Conservation (phyloP, 2,329 filamentous ascomycete species). For the Xylariaceae sp. region DNA sequence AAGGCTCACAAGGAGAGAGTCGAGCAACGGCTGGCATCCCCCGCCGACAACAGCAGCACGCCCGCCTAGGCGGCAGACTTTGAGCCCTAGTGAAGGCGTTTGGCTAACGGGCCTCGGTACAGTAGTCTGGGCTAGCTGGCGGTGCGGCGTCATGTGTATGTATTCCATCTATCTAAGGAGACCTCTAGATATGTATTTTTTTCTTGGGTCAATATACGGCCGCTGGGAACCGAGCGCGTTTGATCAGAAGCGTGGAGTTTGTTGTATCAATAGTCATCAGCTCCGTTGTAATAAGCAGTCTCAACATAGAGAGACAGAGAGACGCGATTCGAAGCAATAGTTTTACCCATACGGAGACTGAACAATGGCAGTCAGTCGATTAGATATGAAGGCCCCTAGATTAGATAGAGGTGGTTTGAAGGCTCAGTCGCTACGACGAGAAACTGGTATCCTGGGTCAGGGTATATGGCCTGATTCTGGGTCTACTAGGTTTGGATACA, state of each 20-base stretch:
- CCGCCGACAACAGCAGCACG: not conserved
- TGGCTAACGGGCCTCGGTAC: too few species aligned
- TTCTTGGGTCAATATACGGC: not conserved
- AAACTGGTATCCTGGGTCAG: too few species aligned
- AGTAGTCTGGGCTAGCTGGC: not conserved
- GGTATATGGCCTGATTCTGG: too few species aligned
- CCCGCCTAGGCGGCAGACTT: not conserved
- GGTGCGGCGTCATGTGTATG: not conserved
- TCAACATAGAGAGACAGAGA: slow-evolving; percentile 4
- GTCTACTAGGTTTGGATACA: too few species aligned
- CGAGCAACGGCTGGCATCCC: slow-evolving; percentile 39
- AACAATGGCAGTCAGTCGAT: too few species aligned
- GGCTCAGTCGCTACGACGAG: too few species aligned
- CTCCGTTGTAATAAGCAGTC: slow-evolving; percentile 14
- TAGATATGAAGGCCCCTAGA: too few species aligned
- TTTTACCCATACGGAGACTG: not conserved
- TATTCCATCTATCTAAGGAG: not conserved
- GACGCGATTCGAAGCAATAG: slow-evolving; percentile 1
- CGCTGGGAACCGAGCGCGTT: too few species aligned
- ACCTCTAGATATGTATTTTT: not conserved
- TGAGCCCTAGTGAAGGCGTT: too few species aligned
- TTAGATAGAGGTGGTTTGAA: too few species aligned
- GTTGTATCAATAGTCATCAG: not conserved
- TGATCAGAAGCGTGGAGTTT: not conserved
- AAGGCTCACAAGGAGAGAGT: slow-evolving; percentile 76